Conservation (phyloP, 2,329 filamentous ascomycete species). For the Botryosphaeria agaves region DNA sequence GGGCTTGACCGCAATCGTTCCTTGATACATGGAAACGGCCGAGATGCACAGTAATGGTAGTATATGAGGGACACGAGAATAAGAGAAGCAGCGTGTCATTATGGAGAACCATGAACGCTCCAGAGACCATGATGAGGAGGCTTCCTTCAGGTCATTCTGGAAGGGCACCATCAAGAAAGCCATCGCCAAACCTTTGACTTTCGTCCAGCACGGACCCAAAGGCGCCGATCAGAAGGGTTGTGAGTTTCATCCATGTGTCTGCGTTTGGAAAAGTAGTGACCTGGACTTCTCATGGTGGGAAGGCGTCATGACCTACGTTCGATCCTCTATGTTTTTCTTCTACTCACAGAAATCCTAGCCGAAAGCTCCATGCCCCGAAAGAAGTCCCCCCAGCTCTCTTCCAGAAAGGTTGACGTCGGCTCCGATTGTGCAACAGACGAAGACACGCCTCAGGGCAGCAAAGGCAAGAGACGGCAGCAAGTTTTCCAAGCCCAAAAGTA, state of each 20-base stretch:
- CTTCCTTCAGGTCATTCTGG: not conserved
- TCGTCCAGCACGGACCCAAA: not conserved
- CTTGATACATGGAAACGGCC: no score
- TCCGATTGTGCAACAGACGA: not conserved
- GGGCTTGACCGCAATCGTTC: no score
- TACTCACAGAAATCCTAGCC: not conserved
- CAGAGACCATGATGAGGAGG: no score
- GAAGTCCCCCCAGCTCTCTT: not conserved
- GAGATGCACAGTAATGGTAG: no score
- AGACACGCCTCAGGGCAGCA: not conserved
- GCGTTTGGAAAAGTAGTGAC: not conserved
- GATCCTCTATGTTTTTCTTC: not conserved
- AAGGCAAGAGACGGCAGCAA: not conserved
- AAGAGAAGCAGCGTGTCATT: no score
- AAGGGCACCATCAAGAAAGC: not conserved
- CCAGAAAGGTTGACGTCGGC: not conserved
- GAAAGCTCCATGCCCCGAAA: no score
- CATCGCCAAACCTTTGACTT: not conserved
- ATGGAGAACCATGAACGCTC: no score
- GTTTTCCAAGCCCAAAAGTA: not conserved
- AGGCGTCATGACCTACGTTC: not conserved
- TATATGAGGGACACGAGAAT: no score
- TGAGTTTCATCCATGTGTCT: no score
- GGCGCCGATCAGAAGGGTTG: not conserved
- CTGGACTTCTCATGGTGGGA: not conserved